Conservation (phyloP, 106 monocot genomes). For the Platanthera guangdongensis region DNA sequence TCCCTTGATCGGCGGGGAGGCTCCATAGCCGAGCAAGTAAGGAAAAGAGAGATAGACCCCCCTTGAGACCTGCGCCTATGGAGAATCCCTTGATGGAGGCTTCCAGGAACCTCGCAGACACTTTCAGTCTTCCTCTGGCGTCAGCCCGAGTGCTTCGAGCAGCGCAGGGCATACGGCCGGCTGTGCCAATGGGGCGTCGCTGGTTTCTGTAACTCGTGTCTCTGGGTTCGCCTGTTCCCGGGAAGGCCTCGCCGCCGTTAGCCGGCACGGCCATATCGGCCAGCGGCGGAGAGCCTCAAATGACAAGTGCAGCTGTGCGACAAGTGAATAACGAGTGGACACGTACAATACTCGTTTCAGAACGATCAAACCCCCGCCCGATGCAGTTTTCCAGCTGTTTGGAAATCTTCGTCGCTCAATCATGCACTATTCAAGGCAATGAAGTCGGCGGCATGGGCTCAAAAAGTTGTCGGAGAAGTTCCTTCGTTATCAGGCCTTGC, state of each 20-base stretch:
- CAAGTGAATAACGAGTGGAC: too few relatives aligned
- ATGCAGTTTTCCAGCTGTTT: too few relatives aligned
- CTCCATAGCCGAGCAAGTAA: conserved; percentile 50
- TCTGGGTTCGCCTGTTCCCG: not conserved
- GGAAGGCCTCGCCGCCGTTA: not conserved
- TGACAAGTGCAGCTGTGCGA: too few relatives aligned
- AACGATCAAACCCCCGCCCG: too few relatives aligned
- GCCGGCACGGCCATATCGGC: not conserved
- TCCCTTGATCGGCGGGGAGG: too few relatives aligned
- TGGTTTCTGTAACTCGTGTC: not conserved
- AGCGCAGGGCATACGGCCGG: not conserved
- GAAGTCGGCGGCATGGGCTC: too few relatives aligned
- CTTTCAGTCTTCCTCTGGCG: conserved; percentile 32
- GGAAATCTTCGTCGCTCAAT: too few relatives aligned
- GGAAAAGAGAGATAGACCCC: conserved; percentile 81
- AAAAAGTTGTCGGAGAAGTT: too few relatives aligned
- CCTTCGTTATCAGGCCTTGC: too few relatives aligned
- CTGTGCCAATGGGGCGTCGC: not conserved
- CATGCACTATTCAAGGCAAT: too few relatives aligned
- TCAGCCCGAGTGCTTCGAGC: not conserved
- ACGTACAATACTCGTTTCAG: too few relatives aligned
- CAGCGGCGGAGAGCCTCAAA: not conserved
- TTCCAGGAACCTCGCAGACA: conserved; percentile 52
- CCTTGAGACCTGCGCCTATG: conserved; percentile 86
- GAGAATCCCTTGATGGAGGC: conserved; percentile 81